These are phyloP conservation scores for Misopates orontium DNA, from an alignment of 257 asterid genomes.

Conservation along the genomic window DNA sequence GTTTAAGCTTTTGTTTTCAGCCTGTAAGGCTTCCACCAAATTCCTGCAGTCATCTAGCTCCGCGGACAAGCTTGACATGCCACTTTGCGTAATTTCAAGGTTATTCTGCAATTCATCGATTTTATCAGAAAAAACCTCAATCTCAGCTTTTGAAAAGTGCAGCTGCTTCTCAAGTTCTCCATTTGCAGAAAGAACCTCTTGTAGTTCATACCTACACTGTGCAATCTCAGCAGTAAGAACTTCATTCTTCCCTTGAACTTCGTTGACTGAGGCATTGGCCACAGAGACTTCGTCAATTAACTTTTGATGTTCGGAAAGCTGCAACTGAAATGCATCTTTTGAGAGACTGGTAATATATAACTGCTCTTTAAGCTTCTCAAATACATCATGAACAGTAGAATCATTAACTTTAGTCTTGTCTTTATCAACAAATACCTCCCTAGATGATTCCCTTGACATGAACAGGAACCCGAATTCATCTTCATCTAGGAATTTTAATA, in stretches of 20 bases:
- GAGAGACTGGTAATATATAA: constrained; percentile 64
- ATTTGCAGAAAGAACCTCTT: constrained; percentile 48
- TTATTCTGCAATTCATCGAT: constrained; percentile 62
- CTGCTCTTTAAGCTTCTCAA: constrained; percentile 77
- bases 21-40: constrained; percentile 50
- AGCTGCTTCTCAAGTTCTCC: constrained; percentile 61
- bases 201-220: constrained; percentile 55
- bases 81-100: constrained; percentile 57
- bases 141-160: constrained; percentile 54
- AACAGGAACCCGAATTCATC: constrained; percentile 63
- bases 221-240: constrained; percentile 50
- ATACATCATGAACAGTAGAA: constrained; percentile 35
- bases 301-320: constrained; percentile 62
- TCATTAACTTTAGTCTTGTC: constrained; percentile 29
- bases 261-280: constrained; percentile 47
- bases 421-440: constrained; percentile 30
- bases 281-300: constrained; percentile 48
- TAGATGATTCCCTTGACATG: constrained; percentile 45
- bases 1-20: constrained; percentile 57
- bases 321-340: constrained; percentile 59
- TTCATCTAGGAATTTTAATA: constrained; percentile 60
- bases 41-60: constrained; percentile 65
- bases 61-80: constrained; percentile 56
- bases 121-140: constrained; percentile 52
- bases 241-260: constrained; percentile 59